These are phyloP conservation scores for Blastobotrys ciferrii DNA, from an alignment of 1,139 yeast species.

Conservation along the genomic window DNA sequence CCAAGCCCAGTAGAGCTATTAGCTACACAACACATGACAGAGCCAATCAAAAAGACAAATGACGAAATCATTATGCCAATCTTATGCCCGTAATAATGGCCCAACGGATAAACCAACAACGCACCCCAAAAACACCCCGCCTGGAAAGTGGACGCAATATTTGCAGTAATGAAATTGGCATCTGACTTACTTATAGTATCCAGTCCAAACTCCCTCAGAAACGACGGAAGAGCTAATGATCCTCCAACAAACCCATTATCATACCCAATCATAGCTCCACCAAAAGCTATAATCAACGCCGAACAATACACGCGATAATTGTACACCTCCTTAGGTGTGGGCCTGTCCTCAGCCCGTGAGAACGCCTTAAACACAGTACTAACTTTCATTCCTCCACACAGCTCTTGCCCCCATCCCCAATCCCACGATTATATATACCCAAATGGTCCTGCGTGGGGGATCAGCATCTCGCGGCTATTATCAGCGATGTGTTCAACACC, in stretches of 20 bases:
- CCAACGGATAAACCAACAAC: background rate
- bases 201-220: background rate
- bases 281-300: background rate
- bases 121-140: background rate
- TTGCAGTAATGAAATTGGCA: background rate
- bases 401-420: no score
- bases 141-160: conserved; percentile 1
- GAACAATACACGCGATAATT: background rate
- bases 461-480: no score
- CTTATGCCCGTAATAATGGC: background rate
- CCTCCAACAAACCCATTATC: conserved; percentile 3
- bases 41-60: background rate
- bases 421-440: no score
- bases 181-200: background rate
- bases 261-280: background rate
- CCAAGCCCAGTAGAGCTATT: background rate
- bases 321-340: background rate
- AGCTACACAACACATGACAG: background rate
- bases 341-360: no score
- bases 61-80: background rate
- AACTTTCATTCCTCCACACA: no score
- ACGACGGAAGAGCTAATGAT: background rate
- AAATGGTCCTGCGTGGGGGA: no score
- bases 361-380: no score
- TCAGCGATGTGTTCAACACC: no score